phyloP scores from a whole-genome alignment of 2,329 filamentous ascomycete genomes.

The Fusarium sp. region DNA sequence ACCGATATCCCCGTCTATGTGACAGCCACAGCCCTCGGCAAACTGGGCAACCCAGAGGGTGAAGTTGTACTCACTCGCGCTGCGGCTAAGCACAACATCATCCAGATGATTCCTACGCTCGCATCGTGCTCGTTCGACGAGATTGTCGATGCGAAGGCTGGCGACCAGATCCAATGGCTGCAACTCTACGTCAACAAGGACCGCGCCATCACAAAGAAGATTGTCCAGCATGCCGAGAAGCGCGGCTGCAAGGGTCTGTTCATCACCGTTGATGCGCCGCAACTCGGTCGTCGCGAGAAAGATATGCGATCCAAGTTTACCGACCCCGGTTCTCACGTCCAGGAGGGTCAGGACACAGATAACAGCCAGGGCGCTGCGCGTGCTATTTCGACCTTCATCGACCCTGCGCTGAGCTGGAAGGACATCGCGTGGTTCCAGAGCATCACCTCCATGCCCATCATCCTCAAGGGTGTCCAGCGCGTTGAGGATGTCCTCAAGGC shows the following conservation, averaged over 20 bases:
- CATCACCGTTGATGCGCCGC: conserved; percentile 97
- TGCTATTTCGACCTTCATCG: conserved; percentile 97
- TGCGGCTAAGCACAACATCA: conserved; percentile 86
- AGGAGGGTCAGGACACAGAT: conserved; percentile 82
- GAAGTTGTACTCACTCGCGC: conserved; percentile 92
- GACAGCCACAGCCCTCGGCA: conserved; percentile 94
- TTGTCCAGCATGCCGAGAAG: conserved; percentile 91
- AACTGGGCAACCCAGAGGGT: conserved; percentile 93
- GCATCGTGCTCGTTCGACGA: conserved; percentile 98
- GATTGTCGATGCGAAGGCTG: conserved; percentile 86
- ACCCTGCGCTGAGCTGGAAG: conserved; percentile 92
- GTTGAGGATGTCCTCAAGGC: conserved; percentile 95
- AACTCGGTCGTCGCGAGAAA: conserved; percentile 94
- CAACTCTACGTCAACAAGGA: conserved; percentile 99
- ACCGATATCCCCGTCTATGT: conserved; percentile 93
- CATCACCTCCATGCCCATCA: conserved; percentile 94
- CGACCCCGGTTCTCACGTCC: conserved; percentile 86
- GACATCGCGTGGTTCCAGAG: conserved; percentile 94
- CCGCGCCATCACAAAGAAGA: conserved; percentile 88
- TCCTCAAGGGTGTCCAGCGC: conserved; percentile 96
- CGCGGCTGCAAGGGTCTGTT: conserved; percentile 96
- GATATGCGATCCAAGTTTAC: conserved; percentile 96
- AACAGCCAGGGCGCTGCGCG: conserved; percentile 92
- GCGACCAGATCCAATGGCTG: conserved; percentile 92
- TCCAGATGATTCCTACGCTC: conserved; percentile 98